Conservation (phyloP, 1,139 yeast species). For the Yamadazyma spencermartinsiae region DNA sequence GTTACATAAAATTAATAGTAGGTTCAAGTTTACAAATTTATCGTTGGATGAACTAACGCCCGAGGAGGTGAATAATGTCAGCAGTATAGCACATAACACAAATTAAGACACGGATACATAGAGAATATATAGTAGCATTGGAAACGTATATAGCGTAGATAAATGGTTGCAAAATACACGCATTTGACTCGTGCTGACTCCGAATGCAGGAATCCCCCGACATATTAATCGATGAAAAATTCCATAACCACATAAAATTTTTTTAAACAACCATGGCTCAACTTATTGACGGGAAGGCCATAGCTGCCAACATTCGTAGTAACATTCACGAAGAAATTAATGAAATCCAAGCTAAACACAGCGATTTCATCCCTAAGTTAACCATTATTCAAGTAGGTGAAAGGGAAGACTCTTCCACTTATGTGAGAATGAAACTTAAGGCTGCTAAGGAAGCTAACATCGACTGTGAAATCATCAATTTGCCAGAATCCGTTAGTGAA, state of each 20-base stretch:
- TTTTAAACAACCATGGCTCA: no score
- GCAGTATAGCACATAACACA: no score
- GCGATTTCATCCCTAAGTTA: conserved; percentile 72
- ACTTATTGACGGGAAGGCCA: conserved; percentile 69
- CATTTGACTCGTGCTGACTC: no score
- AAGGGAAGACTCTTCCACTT: conserved; percentile 90
- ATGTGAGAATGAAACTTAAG: conserved; percentile 90
- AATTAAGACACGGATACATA: no score
- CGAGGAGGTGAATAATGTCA: neutral
- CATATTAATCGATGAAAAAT: no score
- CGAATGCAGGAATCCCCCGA: no score
- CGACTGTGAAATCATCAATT: conserved; percentile 63
- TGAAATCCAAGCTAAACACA: conserved; percentile 51
- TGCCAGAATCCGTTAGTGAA: conserved; percentile 63
- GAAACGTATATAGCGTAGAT: neutral
- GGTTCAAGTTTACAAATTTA: conserved; percentile 13
- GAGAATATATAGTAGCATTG: no score
- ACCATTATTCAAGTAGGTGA: conserved; percentile 88
- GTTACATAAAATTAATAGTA: conserved; percentile 26
- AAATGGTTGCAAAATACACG: neutral
- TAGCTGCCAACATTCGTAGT: conserved; percentile 57
- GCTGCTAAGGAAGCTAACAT: conserved; percentile 89
- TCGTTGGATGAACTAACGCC: conserved; percentile 9
- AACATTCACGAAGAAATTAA: conserved; percentile 56
- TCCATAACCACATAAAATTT: no score